Evolutionary conservation across 495 filamentous ascomycete species (phyloP).

Genomic region (Coniosporium apollinis): DNA sequence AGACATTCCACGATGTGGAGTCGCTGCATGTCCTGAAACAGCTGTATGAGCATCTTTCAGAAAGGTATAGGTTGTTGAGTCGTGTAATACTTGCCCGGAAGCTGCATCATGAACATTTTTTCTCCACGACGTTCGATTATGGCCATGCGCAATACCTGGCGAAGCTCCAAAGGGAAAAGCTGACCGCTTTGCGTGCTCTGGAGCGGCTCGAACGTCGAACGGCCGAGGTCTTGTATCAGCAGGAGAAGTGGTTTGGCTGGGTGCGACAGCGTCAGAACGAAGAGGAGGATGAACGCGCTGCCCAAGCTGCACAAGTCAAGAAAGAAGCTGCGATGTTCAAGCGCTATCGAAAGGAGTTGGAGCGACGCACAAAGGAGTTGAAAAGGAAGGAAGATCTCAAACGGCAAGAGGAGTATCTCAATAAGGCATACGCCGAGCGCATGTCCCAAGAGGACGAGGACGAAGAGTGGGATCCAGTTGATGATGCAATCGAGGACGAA

Average conservation of each 20-base stretch:
- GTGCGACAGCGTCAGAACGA: slow-evolving; percentile 28
- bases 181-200: slow-evolving; percentile 26
- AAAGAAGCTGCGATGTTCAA: slow-evolving; percentile 33
- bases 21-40: slow-evolving; percentile 24
- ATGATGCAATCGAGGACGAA: slow-evolving; percentile 31
- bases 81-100: slow-evolving; percentile 35
- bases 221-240: slow-evolving; percentile 29
- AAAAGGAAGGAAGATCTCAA: slow-evolving; percentile 27
- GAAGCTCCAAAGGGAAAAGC: slow-evolving; percentile 26
- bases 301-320: slow-evolving; percentile 36
- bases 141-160: slow-evolving; percentile 28
- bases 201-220: slow-evolving; percentile 31
- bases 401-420: slow-evolving; percentile 29
- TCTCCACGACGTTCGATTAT: slow-evolving; percentile 24
- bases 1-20: slow-evolving; percentile 24
- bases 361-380: slow-evolving; percentile 19
- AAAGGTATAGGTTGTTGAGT: slow-evolving; percentile 29
- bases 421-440: slow-evolving; percentile 28
- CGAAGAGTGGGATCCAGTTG: slow-evolving; percentile 35
- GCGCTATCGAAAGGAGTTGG: slow-evolving; percentile 27
- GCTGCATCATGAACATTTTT: slow-evolving; percentile 37
- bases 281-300: slow-evolving; percentile 31
- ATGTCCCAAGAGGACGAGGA: slow-evolving; percentile 22
- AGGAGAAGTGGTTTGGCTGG: slow-evolving; percentile 35
- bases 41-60: slow-evolving; percentile 27